Base-by-base conservation (phyloP, 805 yeast genomes). In the Starmerella roubikii region DNA sequence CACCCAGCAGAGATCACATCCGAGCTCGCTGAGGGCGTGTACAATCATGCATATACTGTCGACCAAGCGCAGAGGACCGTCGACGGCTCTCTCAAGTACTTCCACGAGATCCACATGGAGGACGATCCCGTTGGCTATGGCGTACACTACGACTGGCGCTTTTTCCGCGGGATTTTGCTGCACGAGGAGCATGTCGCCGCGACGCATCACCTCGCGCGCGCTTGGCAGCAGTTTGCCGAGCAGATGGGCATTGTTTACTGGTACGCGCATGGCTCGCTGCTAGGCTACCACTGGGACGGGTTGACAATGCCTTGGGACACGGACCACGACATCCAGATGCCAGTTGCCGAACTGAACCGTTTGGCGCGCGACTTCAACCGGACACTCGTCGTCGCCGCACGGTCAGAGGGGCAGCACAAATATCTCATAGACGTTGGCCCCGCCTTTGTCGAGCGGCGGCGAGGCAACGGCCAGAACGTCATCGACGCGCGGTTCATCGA, bases 111-210 rank as follows among this genome's bases (percentile, higher is more conserved):
- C n/a, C 20, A 25, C 24, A 33, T 47, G 12, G 15, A 23, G 9
- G 35, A 39, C 13, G 51, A 47, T 28, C 39, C 38, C 12, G 31
- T 18, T 3, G 45, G 46, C 6, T 41, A 45, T 23, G 64, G 61
- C 18, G 43, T 49, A 25, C 66, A 61, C 42, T 75, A 74, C 49
- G 84, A 77, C 54, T 75, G 81, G 79, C 64, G 82, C 40, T 76
- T 74, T 48, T 77, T 75, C 64, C 67, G 65, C 46, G 55, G 58
- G 35, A 59, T 65, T 27, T 54, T 67, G 21, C 51, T 54, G 23
- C 59, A 59, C 33, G 50, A 57, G 30, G 60, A 59, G 35, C 66
- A 66, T 45, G 56, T 61, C 45, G 71, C 67, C 13, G 66, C 72
- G 3, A 59, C 74, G 46, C 74, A 71, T 45, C 63, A 64, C 40